Conservation (phyloP, 129 eudicot genomes). For the Chrysanthemum makinoi region DNA sequence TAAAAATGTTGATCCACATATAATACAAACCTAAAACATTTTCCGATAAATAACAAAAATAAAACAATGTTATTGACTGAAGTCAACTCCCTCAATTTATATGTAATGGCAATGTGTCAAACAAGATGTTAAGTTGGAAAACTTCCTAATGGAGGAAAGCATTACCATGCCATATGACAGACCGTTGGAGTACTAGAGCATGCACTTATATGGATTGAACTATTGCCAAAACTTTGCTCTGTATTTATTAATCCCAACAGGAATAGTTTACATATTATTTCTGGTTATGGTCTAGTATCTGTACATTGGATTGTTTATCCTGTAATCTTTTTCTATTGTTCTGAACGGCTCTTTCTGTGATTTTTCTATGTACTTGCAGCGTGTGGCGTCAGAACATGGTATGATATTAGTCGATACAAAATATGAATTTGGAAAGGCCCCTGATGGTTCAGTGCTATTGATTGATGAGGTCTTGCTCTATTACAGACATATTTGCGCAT, state of each 20-base stretch:
- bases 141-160: neutral
- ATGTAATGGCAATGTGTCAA: neutral
- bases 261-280: neutral
- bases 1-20: neutral
- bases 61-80: neutral
- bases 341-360: neutral
- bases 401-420: constrained; percentile 90
- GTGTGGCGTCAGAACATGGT: constrained; percentile 78
- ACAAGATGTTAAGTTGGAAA: neutral
- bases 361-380: constrained; percentile 41
- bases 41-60: neutral
- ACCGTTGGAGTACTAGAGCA: too few species aligned
- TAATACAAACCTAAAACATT: neutral
- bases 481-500: neutral
- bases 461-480: constrained; percentile 70
- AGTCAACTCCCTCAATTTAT: neutral
- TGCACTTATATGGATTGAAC: neutral
- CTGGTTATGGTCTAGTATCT: neutral
- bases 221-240: neutral
- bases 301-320: neutral
- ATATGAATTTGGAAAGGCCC: constrained; percentile 90
- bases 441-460: constrained; percentile 74
- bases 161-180: neutral
- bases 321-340: neutral
- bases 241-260: neutral